A percentile compares a stretch with the other conserved stretches of the same genome.
These are phyloP conservation scores for Ceratobasidium sp. DNA, from an alignment of 1,284 basidiomycete genomes.

Conservation along the genomic window DNA sequence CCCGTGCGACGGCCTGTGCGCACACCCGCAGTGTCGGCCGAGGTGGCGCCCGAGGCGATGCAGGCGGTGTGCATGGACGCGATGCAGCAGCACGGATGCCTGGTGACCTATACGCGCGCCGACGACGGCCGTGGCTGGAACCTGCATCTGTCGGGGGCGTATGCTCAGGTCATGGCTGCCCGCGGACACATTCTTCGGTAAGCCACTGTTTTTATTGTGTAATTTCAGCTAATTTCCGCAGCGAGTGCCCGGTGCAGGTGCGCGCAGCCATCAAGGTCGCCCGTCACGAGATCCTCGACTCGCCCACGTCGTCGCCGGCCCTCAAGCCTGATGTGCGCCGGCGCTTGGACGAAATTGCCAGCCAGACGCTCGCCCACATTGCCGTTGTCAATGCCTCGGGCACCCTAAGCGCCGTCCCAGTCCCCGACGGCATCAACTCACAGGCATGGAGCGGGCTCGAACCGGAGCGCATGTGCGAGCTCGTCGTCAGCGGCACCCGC, in stretches of 20 bases:
- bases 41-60: constrained; percentile 64
- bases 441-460: constrained; percentile 86
- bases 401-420: constrained; percentile 66
- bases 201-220: constrained; percentile 70
- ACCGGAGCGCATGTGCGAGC: constrained; percentile 90
- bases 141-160: constrained; percentile 89
- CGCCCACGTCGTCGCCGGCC: constrained; percentile 64
- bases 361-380: constrained; percentile 85
- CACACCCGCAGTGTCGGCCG: constrained; percentile 28
- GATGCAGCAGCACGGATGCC: constrained; percentile 79
- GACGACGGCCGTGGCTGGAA: constrained; percentile 80
- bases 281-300: constrained; percentile 90
- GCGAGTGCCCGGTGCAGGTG: constrained; percentile 58
- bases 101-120: constrained; percentile 77
- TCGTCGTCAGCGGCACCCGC: constrained; percentile 84
- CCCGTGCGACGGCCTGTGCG: constrained; percentile 45
- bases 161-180: constrained; percentile 91
- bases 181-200: constrained; percentile 86
- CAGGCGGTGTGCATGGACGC: constrained; percentile 82
- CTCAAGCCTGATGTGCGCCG: constrained; percentile 88
- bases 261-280: constrained; percentile 87
- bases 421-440: constrained; percentile 70
- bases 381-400: constrained; percentile 82
- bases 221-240: constrained; percentile 13
- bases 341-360: constrained; percentile 90